Percentiles rank a stretch among this genome's conserved stretches.
These are phyloP conservation scores for Daedaleopsis nitida DNA, from an alignment of 768 basidiomycete genomes.

Conservation along the genomic window DNA sequence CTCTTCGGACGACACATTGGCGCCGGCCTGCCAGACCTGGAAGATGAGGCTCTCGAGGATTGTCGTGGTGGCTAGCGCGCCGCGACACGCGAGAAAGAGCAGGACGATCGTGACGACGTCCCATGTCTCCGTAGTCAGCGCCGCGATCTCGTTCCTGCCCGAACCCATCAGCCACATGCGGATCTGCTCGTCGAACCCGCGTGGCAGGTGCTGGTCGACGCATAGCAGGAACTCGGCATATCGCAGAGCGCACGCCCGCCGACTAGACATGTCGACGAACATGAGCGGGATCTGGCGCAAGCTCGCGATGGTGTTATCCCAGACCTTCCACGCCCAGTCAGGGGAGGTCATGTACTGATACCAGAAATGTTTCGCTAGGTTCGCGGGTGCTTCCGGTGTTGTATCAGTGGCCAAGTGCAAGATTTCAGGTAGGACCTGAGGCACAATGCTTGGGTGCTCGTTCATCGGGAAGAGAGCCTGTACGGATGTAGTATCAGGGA, in stretches of 20 bases:
- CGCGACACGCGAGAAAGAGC: constrained; percentile 63
- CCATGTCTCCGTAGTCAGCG: constrained; percentile 66
- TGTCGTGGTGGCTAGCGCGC: constrained; percentile 71
- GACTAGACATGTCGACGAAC: constrained; percentile 47
- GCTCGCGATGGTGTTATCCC: constrained; percentile 80
- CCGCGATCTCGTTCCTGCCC: constrained; percentile 63
- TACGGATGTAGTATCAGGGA: neutral
- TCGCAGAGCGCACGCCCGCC: constrained; percentile 56
- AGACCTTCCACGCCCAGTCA: constrained; percentile 82
- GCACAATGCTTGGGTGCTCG: constrained; percentile 36
- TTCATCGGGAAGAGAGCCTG: constrained; percentile 46
- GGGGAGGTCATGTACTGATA: constrained; percentile 74
- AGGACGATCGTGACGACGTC: constrained; percentile 62
- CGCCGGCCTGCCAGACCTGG: constrained; percentile 71
- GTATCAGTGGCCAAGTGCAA: constrained; percentile 62
- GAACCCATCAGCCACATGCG: constrained; percentile 72
- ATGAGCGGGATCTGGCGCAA: constrained; percentile 68
- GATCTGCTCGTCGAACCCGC: constrained; percentile 70
- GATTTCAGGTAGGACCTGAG: constrained; percentile 58
- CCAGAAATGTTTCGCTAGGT: constrained; percentile 78
- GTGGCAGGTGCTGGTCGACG: constrained; percentile 75
- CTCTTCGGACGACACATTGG: constrained; percentile 38
- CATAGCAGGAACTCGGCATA: constrained; percentile 74
- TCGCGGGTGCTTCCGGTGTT: constrained; percentile 61
- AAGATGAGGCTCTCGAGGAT: constrained; percentile 76